Percentiles rank a stretch among this genome's conserved stretches.
Conservation (phyloP, 176 grass and related monocot species). For the Oropetium thomaeum region DNA sequence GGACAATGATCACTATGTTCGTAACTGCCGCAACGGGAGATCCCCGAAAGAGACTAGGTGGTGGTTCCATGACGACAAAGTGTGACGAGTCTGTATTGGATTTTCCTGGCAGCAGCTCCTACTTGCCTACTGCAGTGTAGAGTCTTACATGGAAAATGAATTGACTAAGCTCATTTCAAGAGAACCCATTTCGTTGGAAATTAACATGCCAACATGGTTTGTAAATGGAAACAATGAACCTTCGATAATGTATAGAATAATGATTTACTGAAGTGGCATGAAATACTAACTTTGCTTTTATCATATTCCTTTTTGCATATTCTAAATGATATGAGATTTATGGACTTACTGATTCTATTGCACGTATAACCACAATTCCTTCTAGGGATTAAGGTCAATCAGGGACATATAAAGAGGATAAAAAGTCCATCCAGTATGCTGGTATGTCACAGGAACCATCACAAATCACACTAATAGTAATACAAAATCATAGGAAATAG, state of each 20-base stretch:
- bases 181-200: conserved; percentile 25
- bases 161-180: conserved; percentile 36
- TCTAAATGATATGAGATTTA: no score
- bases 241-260: conserved; percentile 39
- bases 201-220: conserved; percentile 38
- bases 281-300: background rate
- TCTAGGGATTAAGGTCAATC: no score
- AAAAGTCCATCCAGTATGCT: no score
- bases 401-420: no score
- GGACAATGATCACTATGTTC: conserved; percentile 88
- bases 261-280: background rate
- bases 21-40: conserved; percentile 75
- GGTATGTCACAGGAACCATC: no score
- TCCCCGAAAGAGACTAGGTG: conserved; percentile 86
- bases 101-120: background rate
- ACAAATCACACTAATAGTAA: no score
- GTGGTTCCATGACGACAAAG: conserved; percentile 92
- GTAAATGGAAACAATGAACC: conserved; percentile 51
- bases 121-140: background rate
- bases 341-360: no score
- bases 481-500: no score
- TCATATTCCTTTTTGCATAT: no score
- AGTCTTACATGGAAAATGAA: conserved; percentile 20
- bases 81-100: conserved; percentile 31
- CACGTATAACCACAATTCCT: no score